phyloP scores from a whole-genome alignment of 2,329 filamentous ascomycete genomes.

The Fusarium sp. region DNA sequence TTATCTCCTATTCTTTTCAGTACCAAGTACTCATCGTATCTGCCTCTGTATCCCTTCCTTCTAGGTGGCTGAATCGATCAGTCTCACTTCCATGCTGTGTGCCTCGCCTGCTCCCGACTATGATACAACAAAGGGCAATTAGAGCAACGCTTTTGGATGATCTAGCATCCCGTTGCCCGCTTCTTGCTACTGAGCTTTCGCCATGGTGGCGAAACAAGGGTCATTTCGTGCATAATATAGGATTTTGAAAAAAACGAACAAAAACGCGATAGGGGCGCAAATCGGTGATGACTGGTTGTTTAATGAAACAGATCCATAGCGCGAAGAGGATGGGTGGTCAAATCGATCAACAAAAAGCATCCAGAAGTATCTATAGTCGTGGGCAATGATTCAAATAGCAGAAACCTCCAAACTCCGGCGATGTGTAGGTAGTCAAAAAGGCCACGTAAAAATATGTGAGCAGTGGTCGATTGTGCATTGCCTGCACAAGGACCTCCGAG shows the following conservation, averaged over 20 bases:
- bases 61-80: neutral
- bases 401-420: conserved; percentile 39
- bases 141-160: conserved; percentile 4
- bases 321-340: neutral
- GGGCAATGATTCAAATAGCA: conserved; percentile 40
- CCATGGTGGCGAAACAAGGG: neutral
- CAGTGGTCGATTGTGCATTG: neutral
- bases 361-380: conserved; percentile 44
- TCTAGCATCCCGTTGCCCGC: conserved; percentile 1
- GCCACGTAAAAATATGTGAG: conserved; percentile 4
- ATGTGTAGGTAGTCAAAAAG: conserved; percentile 39
- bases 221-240: conserved; percentile 34
- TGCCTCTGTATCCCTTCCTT: conserved; percentile 6
- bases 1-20: conserved; percentile 22
- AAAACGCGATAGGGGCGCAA: neutral
- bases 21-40: conserved; percentile 17
- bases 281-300: conserved; percentile 10
- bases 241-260: conserved; percentile 2
- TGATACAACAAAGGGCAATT: conserved; percentile 37
- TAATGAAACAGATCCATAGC: neutral
- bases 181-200: conserved; percentile 5
- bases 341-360: conserved; percentile 27
- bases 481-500: conserved; percentile 5
- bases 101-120: conserved; percentile 15
- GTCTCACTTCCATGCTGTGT: neutral